Evolutionary conservation across 352 stramenopile genomes (phyloP).

Genomic region (Globisporangium cylindrosporum): DNA sequence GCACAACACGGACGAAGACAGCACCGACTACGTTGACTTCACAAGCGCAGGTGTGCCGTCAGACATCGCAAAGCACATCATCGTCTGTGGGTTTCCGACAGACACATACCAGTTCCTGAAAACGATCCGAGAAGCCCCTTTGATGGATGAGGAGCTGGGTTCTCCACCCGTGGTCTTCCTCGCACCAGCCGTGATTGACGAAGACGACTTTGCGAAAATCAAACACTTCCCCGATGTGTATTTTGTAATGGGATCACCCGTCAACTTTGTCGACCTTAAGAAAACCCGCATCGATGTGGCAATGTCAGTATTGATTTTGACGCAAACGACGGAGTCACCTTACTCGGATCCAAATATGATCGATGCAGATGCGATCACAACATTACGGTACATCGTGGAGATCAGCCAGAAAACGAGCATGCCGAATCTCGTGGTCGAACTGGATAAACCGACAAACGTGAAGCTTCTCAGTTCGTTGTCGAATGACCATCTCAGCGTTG

Average conservation of each 20-base stretch:
- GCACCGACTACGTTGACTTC: constrained; percentile 55
- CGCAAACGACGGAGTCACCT: constrained; percentile 35
- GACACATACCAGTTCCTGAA: constrained; percentile 73
- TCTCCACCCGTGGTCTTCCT: constrained; percentile 62
- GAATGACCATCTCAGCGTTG: constrained; percentile 43
- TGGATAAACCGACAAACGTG: constrained; percentile 73
- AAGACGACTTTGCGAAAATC: constrained; percentile 57
- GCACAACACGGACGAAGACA: constrained; percentile 19
- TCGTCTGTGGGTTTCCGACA: constrained; percentile 64
- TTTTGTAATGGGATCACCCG: constrained; percentile 65
- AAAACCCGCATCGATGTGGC: constrained; percentile 59
- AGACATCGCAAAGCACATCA: constrained; percentile 49
- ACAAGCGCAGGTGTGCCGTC: constrained; percentile 34
- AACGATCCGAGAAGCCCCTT: constrained; percentile 57
- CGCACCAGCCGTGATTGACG: constrained; percentile 38
- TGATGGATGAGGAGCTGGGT: constrained; percentile 31
- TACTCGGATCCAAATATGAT: constrained; percentile 83
- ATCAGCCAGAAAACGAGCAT: constrained; percentile 63
- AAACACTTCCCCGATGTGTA: constrained; percentile 55
- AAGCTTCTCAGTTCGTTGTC: constrained; percentile 72
- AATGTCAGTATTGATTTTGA: constrained; percentile 65
- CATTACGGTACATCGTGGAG: constrained; percentile 78
- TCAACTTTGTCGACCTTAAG: constrained; percentile 72
- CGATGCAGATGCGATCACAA: constrained; percentile 79
- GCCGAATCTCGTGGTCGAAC: constrained; percentile 71